Evolutionary conservation across 1,139 yeast genomes (phyloP).

Genomic region (Suhomyces coccinellae): DNA sequence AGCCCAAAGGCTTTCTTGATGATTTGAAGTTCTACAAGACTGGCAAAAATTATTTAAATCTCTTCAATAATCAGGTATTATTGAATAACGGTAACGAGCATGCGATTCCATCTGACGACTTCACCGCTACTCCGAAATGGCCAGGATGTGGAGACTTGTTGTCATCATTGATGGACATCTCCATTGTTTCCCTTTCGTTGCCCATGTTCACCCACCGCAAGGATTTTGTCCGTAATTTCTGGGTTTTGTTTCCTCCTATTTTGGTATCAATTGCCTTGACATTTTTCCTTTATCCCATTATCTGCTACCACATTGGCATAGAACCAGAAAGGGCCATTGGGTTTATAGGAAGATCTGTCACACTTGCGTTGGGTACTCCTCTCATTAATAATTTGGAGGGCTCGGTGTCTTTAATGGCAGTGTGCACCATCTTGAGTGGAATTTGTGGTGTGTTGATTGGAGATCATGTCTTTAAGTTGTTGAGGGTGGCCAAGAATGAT

Average conservation of each 20-base stretch:
- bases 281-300: slow-evolving; percentile 67
- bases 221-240: slow-evolving; percentile 60
- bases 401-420: slow-evolving; percentile 72
- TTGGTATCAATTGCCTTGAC: slow-evolving; percentile 56
- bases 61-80: slow-evolving; percentile 47
- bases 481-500: slow-evolving; percentile 61
- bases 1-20: slow-evolving; percentile 47
- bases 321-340: slow-evolving; percentile 63
- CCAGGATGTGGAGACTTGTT: slow-evolving; percentile 85
- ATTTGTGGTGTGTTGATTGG: slow-evolving; percentile 74
- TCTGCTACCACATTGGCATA: slow-evolving; percentile 66
- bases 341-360: slow-evolving; percentile 78
- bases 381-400: slow-evolving; percentile 66
- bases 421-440: slow-evolving; percentile 76
- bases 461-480: slow-evolving; percentile 43
- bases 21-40: slow-evolving; percentile 62
- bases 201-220: slow-evolving; percentile 76
- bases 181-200: slow-evolving; percentile 71
- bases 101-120: slow-evolving; percentile 19
- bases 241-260: slow-evolving; percentile 60
- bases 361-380: slow-evolving; percentile 79
- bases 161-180: slow-evolving; percentile 68
- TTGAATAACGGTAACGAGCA: slow-evolving; percentile 30
- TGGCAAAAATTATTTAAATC: slow-evolving; percentile 61
- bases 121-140: slow-evolving; percentile 46